Conservation (phyloP, 2,329 filamentous ascomycete genomes). For the Phyllosticta citribraziliensis region DNA sequence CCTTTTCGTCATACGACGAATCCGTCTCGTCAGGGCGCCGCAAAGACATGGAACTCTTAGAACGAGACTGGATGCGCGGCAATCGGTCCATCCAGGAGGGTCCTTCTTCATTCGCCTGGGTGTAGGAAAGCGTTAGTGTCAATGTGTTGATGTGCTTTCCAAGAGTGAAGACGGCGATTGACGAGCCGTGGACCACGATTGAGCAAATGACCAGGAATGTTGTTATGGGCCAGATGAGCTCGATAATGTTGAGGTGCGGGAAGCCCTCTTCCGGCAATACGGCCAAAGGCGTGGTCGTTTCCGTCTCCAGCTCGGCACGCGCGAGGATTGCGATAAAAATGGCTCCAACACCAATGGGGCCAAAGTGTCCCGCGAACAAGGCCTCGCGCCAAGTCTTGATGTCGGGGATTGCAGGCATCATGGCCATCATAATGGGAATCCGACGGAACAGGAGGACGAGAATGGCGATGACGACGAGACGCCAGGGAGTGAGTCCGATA, state of each 20-base stretch:
- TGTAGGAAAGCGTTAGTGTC: constrained; percentile 93
- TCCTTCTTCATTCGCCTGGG: constrained; percentile 75
- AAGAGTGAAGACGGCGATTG: constrained; percentile 91
- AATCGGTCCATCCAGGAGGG: constrained; percentile 92
- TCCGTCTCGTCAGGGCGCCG: constrained; percentile 55
- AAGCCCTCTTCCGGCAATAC: constrained; percentile 48
- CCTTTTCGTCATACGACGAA: constrained; percentile 47
- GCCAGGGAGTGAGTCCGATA: constrained; percentile 75
- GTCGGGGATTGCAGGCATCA: constrained; percentile 91
- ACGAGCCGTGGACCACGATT: constrained; percentile 95
- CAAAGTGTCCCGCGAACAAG: constrained; percentile 93
- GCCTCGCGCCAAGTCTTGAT: constrained; percentile 98
- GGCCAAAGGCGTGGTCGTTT: constrained; percentile 62
- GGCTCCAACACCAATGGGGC: constrained; percentile 91
- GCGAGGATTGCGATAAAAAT: constrained; percentile 93
- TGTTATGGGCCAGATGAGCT: constrained; percentile 89
- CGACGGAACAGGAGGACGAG: constrained; percentile 92
- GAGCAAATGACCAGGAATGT: constrained; percentile 91
- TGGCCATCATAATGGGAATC: constrained; percentile 82
- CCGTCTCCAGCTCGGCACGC: constrained; percentile 77
- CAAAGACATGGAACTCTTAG: constrained; percentile 66
- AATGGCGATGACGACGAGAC: constrained; percentile 84
- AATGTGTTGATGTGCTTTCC: constrained; percentile 98
- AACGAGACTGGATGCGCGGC: constrained; percentile 72
- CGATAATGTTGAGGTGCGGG: constrained; percentile 61